These are phyloP conservation scores for Aspergillus diversus DNA, from an alignment of 495 filamentous ascomycete genomes.

Conservation along the genomic window DNA sequence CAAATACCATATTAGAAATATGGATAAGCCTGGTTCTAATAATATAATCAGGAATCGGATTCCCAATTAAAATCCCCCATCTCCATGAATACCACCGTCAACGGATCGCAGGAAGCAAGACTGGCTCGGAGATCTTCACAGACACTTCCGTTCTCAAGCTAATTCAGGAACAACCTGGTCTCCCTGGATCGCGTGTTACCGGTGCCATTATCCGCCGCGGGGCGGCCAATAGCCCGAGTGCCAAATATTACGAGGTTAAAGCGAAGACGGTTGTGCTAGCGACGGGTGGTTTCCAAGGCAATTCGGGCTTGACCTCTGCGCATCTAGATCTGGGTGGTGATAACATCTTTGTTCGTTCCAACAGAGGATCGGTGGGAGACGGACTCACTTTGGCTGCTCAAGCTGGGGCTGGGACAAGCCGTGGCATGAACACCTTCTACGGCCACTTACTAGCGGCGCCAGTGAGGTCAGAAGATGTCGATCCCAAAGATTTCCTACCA, in stretches of 20 bases:
- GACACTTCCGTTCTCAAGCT: constrained; percentile 28
- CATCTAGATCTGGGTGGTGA: constrained; percentile 29
- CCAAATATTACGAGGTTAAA: constrained; percentile 23
- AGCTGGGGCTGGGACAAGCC: constrained; percentile 28
- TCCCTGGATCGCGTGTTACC: constrained; percentile 25
- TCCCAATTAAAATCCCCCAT: constrained; percentile 29
- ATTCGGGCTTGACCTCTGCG: constrained; percentile 21
- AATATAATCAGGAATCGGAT: constrained; percentile 27
- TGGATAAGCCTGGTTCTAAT: not conserved
- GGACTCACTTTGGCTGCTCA: constrained; percentile 25
- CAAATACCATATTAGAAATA: not conserved
- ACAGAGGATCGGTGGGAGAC: constrained; percentile 31
- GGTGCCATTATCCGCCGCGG: constrained; percentile 26
- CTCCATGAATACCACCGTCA: constrained; percentile 25
- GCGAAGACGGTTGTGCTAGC: constrained; percentile 30
- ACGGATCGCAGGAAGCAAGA: constrained; percentile 22
- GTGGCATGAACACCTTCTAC: constrained; percentile 33
- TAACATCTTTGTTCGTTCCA: constrained; percentile 35
- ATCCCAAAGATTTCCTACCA: constrained; percentile 30
- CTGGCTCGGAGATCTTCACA: constrained; percentile 21
- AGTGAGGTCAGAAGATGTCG: constrained; percentile 23
- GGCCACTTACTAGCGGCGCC: constrained; percentile 31
- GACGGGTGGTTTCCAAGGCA: constrained; percentile 34
- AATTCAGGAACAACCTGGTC: constrained; percentile 22
- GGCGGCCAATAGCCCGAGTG: not conserved